phyloP scores from a whole-genome alignment of 179 eudicot genomes.

The Gypsophila paniculata region DNA sequence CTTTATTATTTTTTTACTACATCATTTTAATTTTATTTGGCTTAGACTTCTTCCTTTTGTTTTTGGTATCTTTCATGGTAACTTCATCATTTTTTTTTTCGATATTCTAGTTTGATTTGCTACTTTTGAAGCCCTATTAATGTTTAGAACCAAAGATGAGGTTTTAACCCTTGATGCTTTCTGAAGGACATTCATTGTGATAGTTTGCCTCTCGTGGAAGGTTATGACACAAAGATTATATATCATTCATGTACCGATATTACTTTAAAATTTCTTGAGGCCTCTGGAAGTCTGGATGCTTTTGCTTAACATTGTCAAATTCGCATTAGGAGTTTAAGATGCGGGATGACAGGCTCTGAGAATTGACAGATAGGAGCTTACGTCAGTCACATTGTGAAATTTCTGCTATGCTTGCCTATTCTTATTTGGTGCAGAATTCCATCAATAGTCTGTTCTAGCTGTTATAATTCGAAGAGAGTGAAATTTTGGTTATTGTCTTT shows the following conservation, averaged over 20 bases:
- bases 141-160: background rate
- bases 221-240: background rate
- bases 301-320: background rate
- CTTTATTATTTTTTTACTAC: conserved; percentile 17
- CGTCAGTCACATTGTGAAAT: background rate
- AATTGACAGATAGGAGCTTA: too few species aligned
- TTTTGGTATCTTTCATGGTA: background rate
- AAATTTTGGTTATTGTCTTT: background rate
- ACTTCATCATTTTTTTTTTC: background rate
- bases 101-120: background rate
- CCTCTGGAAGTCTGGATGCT: conserved; percentile 6
- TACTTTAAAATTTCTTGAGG: background rate
- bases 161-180: background rate
- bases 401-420: background rate
- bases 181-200: background rate
- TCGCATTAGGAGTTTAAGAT: background rate
- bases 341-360: background rate
- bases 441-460: conserved; percentile 3
- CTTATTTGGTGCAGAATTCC: background rate
- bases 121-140: background rate
- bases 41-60: background rate
- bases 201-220: conserved; percentile 3
- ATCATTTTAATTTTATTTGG: background rate
- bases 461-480: background rate
- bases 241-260: background rate